Conservation (phyloP, 192 early-diverging fungal species). For the Coemansia sp. region DNA sequence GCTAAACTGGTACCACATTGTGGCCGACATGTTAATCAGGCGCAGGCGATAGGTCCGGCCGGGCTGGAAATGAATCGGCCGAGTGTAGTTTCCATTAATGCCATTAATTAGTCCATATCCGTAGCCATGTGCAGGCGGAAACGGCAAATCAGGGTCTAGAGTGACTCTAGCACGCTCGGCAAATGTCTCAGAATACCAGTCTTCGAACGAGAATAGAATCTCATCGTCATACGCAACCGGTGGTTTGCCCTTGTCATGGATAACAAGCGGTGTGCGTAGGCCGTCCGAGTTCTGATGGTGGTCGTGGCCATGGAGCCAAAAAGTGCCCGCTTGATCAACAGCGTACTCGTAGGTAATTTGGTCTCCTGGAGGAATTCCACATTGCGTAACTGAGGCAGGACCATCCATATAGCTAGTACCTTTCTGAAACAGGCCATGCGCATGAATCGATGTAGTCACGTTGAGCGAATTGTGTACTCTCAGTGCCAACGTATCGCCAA, state of each 20-base stretch:
- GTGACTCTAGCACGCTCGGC: constrained; percentile 46
- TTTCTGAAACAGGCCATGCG: constrained; percentile 78
- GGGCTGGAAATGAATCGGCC: constrained; percentile 59
- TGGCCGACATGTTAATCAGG: constrained; percentile 69
- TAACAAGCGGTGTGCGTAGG: constrained; percentile 64
- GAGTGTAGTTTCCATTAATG: constrained; percentile 47
- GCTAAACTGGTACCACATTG: constrained; percentile 65
- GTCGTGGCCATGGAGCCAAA: constrained; percentile 78
- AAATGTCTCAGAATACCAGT: constrained; percentile 68
- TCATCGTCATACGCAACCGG: constrained; percentile 64
- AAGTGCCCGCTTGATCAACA: constrained; percentile 72
- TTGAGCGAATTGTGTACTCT: constrained; percentile 56
- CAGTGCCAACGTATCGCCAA: constrained; percentile 24
- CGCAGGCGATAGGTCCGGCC: constrained; percentile 80
- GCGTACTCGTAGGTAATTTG: constrained; percentile 66
- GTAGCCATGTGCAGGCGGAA: constrained; percentile 62
- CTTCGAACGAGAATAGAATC: constrained; percentile 59
- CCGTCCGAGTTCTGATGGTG: constrained; percentile 77
- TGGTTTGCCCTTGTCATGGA: constrained; percentile 56
- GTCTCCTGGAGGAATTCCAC: constrained; percentile 67
- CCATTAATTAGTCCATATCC: constrained; percentile 35
- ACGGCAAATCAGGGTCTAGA: constrained; percentile 49
- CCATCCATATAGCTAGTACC: constrained; percentile 69
- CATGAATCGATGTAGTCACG: constrained; percentile 64
- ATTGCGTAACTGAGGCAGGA: constrained; percentile 64